phyloP scores from a whole-genome alignment of 2,329 filamentous ascomycete species.

The Emericellopsis cladophorae region DNA sequence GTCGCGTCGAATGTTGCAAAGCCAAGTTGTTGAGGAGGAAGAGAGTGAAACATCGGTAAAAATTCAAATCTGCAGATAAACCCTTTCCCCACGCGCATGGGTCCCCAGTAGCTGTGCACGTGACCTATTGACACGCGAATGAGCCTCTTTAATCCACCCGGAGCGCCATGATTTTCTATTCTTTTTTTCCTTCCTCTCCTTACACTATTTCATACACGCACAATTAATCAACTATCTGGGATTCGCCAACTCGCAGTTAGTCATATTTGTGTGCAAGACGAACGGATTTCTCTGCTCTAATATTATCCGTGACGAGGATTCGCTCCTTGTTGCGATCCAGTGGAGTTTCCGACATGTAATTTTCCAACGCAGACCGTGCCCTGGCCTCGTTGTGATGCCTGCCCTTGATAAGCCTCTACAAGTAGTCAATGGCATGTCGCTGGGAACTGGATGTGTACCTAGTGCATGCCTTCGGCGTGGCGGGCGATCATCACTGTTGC shows the following conservation, averaged over 20 bases:
- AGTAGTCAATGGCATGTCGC: too few relatives aligned
- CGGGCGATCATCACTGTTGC: too few relatives aligned
- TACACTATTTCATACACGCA: constrained; percentile 34
- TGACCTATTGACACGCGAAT: neutral
- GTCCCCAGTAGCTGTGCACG: neutral
- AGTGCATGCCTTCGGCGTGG: too few relatives aligned
- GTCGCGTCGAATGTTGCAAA: too few relatives aligned
- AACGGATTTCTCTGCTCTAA: constrained; percentile 15
- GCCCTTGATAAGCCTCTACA: too few relatives aligned
- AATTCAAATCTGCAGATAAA: neutral
- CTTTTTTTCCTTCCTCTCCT: constrained; percentile 11
- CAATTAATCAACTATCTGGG: constrained; percentile 48
- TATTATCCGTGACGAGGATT: neutral
- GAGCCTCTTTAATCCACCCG: neutral
- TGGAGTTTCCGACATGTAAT: constrained; percentile 3
- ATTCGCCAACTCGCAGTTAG: constrained; percentile 38
- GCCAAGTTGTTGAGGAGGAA: too few relatives aligned
- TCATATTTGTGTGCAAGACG: constrained; percentile 50
- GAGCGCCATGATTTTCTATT: neutral
- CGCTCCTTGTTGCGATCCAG: neutral
- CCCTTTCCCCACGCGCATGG: neutral
- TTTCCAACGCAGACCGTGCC: too few relatives aligned
- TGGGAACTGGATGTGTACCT: too few relatives aligned
- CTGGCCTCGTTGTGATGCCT: too few relatives aligned
- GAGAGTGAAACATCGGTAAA: neutral